Evolutionary conservation across 768 basidiomycete species (phyloP).

Genomic region (Russula griseocarnosa): DNA sequence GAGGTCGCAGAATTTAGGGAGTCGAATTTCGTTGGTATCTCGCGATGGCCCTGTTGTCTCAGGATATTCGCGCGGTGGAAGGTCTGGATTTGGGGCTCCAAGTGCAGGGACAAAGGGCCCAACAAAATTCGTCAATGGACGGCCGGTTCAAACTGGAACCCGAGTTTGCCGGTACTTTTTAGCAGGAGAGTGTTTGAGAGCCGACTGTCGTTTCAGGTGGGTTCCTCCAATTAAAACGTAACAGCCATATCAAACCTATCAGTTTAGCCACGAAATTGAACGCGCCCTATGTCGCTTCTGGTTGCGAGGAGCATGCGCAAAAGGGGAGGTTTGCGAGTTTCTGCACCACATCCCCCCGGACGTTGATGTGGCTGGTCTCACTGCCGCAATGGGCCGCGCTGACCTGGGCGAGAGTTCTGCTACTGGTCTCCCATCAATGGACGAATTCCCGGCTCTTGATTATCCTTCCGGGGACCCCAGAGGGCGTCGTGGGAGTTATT

Average conservation of each 20-base stretch:
- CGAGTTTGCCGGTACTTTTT: conserved; percentile 96
- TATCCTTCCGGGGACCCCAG: conserved; percentile 38
- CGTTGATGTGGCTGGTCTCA: conserved; percentile 70
- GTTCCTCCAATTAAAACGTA: conserved; percentile 28
- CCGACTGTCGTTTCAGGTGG: conserved; percentile 97
- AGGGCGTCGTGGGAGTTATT: conserved; percentile 42
- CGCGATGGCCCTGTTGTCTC: conserved; percentile 43
- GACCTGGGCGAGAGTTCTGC: conserved; percentile 48
- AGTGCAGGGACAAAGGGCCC: conserved; percentile 31
- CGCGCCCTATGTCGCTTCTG: conserved; percentile 95
- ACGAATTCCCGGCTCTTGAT: conserved; percentile 71
- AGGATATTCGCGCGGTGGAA: conserved; percentile 41
- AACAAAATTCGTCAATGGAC: conserved; percentile 48
- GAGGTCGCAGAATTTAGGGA: conserved; percentile 59
- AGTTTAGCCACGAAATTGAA: conserved; percentile 83
- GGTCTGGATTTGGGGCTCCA: conserved; percentile 36
- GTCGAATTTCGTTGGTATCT: conserved; percentile 62
- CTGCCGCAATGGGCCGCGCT: conserved; percentile 62
- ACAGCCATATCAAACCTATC: conserved; percentile 18
- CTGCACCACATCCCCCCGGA: conserved; percentile 87
- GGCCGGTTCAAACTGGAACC: conserved; percentile 57
- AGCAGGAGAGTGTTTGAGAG: conserved; percentile 90
- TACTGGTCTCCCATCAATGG: conserved; percentile 39
- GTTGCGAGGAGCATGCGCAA: conserved; percentile 95
- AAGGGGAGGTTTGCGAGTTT: conserved; percentile 95